Base-by-base conservation (phyloP, 352 stramenopile species). In the Phytopythium vexans region DNA sequence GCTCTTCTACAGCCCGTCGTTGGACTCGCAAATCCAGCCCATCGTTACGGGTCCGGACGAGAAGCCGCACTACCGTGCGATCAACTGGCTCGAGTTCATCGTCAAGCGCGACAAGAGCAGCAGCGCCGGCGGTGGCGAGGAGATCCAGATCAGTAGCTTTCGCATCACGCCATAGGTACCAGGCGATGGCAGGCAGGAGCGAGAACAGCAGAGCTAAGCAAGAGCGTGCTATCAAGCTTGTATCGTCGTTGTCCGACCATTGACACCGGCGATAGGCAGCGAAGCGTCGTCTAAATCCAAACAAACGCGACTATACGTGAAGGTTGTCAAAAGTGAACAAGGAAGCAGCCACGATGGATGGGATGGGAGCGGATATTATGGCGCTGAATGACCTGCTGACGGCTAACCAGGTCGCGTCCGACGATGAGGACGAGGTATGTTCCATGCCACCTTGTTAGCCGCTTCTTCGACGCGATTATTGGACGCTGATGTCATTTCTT, bases 71-170 rank as follows among this genome's bases (percentile, higher is more conserved):
- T 98, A 97, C 62, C 64, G 79, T 5, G 58, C 85, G 16, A 72
- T 96, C n/a, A 81, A 78, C 21, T 98, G 88, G 83, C 82, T 81
- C 33, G 89, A 97, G 49, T 98, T 94, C 63, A 77, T 89, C 41
- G 68, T 80, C 38, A 56, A 87, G 39, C 82, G 92, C 16, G 96
- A 97, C 75, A 80, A 88, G 91, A 27, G 21, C 21, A 27, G 21
- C 21, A 27, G 21, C 21, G 2, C 21, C 21, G 21, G 2, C 21
- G 21, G 21, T 27, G 21, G 21, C 21, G 21, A 27, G 21, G 21
- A 27, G 21, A 27, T 27, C 21, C 21, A 2, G 21, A 27, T 27
- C 21, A 27, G 2, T 27, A 27, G 21, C 21, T 27, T 27, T 27
- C 21, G 21, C 21, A 27, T 27, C 21, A 27, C 21, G 21, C 21